Evolutionary conservation across 495 filamentous ascomycete species (phyloP).

Genomic region (Immersiella caudata): DNA sequence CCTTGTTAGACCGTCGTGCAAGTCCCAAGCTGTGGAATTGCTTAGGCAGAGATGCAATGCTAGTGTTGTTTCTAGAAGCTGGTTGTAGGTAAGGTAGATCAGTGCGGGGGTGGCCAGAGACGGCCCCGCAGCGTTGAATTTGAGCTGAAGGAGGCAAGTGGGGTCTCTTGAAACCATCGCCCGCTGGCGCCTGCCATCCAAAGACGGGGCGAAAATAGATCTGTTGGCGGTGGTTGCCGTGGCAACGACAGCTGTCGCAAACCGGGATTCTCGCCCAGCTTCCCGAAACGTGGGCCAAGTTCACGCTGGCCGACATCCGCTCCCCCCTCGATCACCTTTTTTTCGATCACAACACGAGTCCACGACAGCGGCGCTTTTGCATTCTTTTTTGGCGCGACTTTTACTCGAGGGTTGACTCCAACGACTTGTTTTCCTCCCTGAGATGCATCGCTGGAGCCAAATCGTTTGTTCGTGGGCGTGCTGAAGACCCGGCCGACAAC

Average conservation of each 20-base stretch:
- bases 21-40: too few relatives aligned
- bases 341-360: not conserved
- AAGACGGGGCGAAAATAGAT: constrained; percentile 13
- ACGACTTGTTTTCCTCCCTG: constrained; percentile 17
- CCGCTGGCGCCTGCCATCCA: not conserved
- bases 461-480: constrained; percentile 18
- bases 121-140: not conserved
- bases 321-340: constrained; percentile 15
- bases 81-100: not conserved
- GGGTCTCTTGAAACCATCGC: constrained; percentile 10
- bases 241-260: constrained; percentile 9
- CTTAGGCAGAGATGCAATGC: not conserved
- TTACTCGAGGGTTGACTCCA: not conserved
- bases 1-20: too few relatives aligned
- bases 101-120: constrained; percentile 3
- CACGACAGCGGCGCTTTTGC: not conserved
- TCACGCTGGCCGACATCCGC: constrained; percentile 11
- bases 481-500: not conserved
- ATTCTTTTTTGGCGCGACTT: constrained; percentile 8
- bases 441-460: constrained; percentile 24
- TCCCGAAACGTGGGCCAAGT: constrained; percentile 18
- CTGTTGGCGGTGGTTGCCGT: constrained; percentile 16
- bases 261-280: constrained; percentile 16
- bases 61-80: not conserved
- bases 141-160: constrained; percentile 8